Evolutionary conservation across 768 basidiomycete species (phyloP).

Genomic region (Lanmaoa rubissima): DNA sequence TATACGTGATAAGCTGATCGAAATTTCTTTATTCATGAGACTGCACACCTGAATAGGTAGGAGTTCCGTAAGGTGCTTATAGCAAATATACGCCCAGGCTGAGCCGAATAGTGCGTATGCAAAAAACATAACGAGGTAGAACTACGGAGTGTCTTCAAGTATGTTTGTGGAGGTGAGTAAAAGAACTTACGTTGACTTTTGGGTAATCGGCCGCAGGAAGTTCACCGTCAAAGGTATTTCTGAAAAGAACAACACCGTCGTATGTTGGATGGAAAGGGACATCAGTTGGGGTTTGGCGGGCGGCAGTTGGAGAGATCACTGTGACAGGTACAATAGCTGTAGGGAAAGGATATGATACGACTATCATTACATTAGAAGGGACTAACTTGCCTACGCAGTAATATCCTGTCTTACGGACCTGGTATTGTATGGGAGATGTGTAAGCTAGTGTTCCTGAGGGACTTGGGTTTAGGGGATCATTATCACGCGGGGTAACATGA

Average conservation of each 20-base stretch:
- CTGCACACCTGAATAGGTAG: slow-evolving; percentile 77
- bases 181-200: slow-evolving; percentile 81
- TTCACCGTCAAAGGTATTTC: slow-evolving; percentile 84
- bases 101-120: slow-evolving; percentile 68
- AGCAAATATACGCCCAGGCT: slow-evolving; percentile 84
- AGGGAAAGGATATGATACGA: slow-evolving; percentile 1
- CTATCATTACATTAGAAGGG: neutral
- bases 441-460: slow-evolving; percentile 55
- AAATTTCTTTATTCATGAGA: neutral
- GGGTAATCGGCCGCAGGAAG: slow-evolving; percentile 94
- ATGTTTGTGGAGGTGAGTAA: neutral
- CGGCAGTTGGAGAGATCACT: slow-evolving; percentile 44
- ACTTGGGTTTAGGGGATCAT: slow-evolving; percentile 44
- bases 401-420: slow-evolving; percentile 85
- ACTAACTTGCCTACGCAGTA: slow-evolving; percentile 89
- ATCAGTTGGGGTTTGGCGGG: slow-evolving; percentile 45
- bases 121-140: slow-evolving; percentile 83
- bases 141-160: slow-evolving; percentile 43
- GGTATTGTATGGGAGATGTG: slow-evolving; percentile 73
- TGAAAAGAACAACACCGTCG: slow-evolving; percentile 77
- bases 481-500: slow-evolving; percentile 15
- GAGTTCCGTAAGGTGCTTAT: slow-evolving; percentile 74
- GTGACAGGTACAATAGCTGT: slow-evolving; percentile 88
- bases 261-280: slow-evolving; percentile 74
- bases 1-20: neutral